phyloP scores from a whole-genome alignment of 257 asterid species.

The Fraxinus americana region DNA sequence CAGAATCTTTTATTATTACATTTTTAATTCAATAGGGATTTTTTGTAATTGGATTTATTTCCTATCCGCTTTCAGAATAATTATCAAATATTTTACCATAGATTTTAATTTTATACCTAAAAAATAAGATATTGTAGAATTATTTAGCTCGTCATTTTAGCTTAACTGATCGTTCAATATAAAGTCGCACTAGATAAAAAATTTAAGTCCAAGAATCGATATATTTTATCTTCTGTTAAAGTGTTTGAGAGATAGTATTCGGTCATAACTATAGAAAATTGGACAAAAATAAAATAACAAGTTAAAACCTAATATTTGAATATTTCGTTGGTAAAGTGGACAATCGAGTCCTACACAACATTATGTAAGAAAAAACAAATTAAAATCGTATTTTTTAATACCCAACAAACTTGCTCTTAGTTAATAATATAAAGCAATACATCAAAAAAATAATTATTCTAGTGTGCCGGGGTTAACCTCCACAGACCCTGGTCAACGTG shows the following conservation, averaged over 20 bases:
- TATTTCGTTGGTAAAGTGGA: neutral
- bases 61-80: neutral
- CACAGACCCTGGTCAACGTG: no score
- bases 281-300: neutral
- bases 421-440: neutral
- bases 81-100: neutral
- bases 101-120: neutral
- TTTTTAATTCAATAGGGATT: no score
- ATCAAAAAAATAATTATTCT: no score
- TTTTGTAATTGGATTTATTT: no score
- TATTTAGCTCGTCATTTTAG: neutral
- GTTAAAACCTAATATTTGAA: neutral
- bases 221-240: neutral
- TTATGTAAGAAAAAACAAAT: no score
- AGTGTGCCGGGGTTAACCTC: no score
- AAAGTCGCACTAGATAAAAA: neutral
- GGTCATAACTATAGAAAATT: neutral
- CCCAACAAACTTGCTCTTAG: neutral
- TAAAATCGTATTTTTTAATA: no score
- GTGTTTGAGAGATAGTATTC: neutral
- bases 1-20: neutral
- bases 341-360: neutral
- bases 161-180: no score
- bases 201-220: neutral
- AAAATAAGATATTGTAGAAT: no score